A percentile compares a stretch with the other conserved stretches of the same genome.
phyloP scores from a whole-genome alignment of 129 eudicot genomes.

The Centella asiatica region DNA sequence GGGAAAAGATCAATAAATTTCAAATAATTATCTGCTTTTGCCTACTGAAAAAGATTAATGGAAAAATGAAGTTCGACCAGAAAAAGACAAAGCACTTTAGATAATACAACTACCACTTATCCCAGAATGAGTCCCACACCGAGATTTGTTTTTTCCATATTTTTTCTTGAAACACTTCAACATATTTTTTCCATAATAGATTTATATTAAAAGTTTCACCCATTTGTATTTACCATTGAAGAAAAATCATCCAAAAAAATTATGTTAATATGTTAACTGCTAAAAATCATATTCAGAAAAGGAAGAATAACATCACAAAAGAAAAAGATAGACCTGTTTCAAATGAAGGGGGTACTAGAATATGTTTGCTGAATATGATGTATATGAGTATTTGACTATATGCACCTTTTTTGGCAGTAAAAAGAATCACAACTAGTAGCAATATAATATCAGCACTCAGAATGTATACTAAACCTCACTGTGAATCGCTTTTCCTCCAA shows the following conservation, averaged over 20 bases:
- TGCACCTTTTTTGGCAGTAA: no score
- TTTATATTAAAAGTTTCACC: background rate
- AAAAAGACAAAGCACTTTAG: no score
- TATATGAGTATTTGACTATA: no score
- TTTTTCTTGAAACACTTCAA: background rate
- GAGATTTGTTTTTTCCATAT: background rate
- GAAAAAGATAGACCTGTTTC: background rate
- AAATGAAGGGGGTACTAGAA: no score
- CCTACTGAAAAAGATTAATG: background rate
- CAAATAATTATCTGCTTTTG: no score
- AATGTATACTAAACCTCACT: background rate
- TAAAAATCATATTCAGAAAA: background rate
- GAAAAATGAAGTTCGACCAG: conserved; percentile 1
- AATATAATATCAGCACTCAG: background rate
- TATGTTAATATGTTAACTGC: background rate
- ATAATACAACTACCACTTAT: no score
- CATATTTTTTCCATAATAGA: background rate
- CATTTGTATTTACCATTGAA: background rate
- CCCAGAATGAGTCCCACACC: background rate
- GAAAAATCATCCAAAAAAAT: background rate
- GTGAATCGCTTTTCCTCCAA: background rate
- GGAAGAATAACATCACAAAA: background rate
- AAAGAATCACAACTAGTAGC: background rate
- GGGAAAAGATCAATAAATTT: background rate
- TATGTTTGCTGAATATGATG: no score